A percentile compares a stretch with the other conserved stretches of the same genome.
Evolutionary conservation across 2,329 filamentous ascomycete species (phyloP).

Genomic region (Fusarium sp.): DNA sequence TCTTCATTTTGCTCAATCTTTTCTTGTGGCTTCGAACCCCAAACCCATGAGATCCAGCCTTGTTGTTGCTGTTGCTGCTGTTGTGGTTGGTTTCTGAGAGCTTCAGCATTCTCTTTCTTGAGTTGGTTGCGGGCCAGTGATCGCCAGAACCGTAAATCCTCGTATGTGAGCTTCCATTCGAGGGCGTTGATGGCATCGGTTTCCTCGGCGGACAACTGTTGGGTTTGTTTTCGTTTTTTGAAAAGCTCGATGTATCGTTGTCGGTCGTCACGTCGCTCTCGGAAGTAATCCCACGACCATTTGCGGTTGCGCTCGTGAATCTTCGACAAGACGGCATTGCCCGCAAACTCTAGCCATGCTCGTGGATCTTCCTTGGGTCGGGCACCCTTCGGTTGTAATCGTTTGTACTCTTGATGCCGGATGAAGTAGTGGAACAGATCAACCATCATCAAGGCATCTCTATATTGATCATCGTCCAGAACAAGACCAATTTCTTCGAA

Average conservation of each 20-base stretch:
- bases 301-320: conserved; percentile 93
- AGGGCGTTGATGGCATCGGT: conserved; percentile 78
- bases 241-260: conserved; percentile 92
- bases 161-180: conserved; percentile 90
- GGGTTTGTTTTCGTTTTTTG: conserved; percentile 88
- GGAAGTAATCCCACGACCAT: conserved; percentile 98
- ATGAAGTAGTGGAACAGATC: conserved; percentile 99
- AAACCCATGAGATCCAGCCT: conserved; percentile 92
- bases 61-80: conserved; percentile 77
- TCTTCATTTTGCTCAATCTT: conserved; percentile 73
- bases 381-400: conserved; percentile 84
- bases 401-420: conserved; percentile 96
- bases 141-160: conserved; percentile 97
- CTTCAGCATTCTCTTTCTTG: conserved; percentile 91
- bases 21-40: conserved; percentile 80
- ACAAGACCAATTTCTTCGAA: conserved; percentile 99
- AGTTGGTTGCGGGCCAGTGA: conserved; percentile 94
- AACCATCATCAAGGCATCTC: conserved; percentile 97
- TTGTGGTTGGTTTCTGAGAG: conserved; percentile 74
- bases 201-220: conserved; percentile 78
- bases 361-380: conserved; percentile 88
- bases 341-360: conserved; percentile 94
- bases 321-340: conserved; percentile 87
- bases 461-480: conserved; percentile 97
- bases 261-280: conserved; percentile 90